These are phyloP conservation scores for Astrothelium subdiscretum DNA, from an alignment of 495 filamentous ascomycete genomes.

Conservation along the genomic window DNA sequence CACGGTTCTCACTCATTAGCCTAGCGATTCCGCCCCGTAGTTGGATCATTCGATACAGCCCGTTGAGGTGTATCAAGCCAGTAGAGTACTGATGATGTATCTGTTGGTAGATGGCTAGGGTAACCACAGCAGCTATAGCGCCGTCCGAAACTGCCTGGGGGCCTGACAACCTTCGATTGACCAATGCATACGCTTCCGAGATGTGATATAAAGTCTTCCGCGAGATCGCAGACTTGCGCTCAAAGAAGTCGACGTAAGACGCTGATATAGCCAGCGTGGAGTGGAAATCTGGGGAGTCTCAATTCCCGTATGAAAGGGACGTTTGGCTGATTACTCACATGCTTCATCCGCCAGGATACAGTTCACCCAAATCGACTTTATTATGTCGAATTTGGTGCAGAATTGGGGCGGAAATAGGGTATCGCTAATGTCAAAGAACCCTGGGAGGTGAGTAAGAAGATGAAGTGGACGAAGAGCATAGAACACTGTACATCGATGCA, in stretches of 20 bases:
- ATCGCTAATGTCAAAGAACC: conserved; percentile 1
- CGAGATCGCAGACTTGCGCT: conserved; percentile 10
- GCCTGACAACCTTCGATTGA: conserved; percentile 16
- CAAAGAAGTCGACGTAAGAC: conserved; percentile 9
- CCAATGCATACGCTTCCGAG: conserved; percentile 13
- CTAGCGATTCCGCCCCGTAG: conserved; percentile 19
- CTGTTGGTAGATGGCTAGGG: conserved; percentile 18
- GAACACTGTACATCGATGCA: not conserved
- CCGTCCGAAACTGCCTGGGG: conserved; percentile 12
- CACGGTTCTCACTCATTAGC: conserved; percentile 6
- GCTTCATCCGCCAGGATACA: conserved; percentile 21
- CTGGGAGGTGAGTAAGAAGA: not conserved
- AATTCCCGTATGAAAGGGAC: not conserved
- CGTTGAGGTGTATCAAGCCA: conserved; percentile 19
- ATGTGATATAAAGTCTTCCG: conserved; percentile 11
- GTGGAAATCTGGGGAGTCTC: conserved; percentile 17
- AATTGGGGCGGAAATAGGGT: not conserved
- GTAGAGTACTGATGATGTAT: conserved; percentile 16
- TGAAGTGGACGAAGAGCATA: not conserved
- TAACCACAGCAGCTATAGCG: conserved; percentile 18
- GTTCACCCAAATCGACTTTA: conserved; percentile 16
- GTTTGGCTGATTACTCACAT: conserved; percentile 12
- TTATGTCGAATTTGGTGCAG: not conserved
- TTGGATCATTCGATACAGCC: conserved; percentile 19
- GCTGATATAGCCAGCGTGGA: conserved; percentile 16